These are phyloP conservation scores for Neonectria ditissima DNA, from an alignment of 2,329 filamentous ascomycete genomes.

Conservation along the genomic window DNA sequence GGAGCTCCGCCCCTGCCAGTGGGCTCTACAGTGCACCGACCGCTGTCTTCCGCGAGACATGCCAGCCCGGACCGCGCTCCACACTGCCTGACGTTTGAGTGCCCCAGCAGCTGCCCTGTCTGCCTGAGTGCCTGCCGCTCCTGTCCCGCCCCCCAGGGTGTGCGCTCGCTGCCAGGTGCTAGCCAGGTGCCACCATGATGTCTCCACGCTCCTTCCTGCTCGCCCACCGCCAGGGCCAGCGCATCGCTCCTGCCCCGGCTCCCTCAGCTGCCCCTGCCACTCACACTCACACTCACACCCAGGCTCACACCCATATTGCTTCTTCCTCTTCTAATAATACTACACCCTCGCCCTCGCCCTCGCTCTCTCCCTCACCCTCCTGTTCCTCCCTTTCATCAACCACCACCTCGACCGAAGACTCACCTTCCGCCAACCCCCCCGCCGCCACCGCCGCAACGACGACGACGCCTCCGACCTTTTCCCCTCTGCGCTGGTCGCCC, in stretches of 20 bases:
- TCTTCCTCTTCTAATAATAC: slow-evolving; percentile 35
- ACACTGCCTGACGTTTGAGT: slow-evolving; percentile 26
- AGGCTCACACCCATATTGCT: slow-evolving; percentile 25
- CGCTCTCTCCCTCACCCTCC: slow-evolving; percentile 37
- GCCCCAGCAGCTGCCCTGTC: no score
- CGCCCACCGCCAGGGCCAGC: slow-evolving; percentile 39
- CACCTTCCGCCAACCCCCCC: slow-evolving; percentile 14
- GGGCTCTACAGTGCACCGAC: slow-evolving; percentile 22
- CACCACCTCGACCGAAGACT: slow-evolving; percentile 16
- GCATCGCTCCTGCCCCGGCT: slow-evolving; percentile 28
- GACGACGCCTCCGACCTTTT: slow-evolving; percentile 35
- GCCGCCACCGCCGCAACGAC: slow-evolving; percentile 27
- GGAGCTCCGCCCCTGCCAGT: slow-evolving; percentile 22
- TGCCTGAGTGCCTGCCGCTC: slow-evolving; percentile 36
- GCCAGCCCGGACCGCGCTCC: slow-evolving; percentile 26
- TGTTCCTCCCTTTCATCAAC: slow-evolving; percentile 32
- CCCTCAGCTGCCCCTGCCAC: slow-evolving; percentile 30
- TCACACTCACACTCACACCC: slow-evolving; percentile 15
- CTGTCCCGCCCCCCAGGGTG: slow-evolving; percentile 37
- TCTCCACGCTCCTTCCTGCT: slow-evolving; percentile 47
- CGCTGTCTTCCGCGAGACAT: slow-evolving; percentile 32
- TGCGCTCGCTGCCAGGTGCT: slow-evolving; percentile 27
- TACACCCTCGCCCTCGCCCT: slow-evolving; percentile 33
- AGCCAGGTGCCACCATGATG: slow-evolving; percentile 43
- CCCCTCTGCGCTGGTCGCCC: slow-evolving; percentile 41